phyloP scores from a whole-genome alignment of 768 basidiomycete species.

The Trametes meyenii region DNA sequence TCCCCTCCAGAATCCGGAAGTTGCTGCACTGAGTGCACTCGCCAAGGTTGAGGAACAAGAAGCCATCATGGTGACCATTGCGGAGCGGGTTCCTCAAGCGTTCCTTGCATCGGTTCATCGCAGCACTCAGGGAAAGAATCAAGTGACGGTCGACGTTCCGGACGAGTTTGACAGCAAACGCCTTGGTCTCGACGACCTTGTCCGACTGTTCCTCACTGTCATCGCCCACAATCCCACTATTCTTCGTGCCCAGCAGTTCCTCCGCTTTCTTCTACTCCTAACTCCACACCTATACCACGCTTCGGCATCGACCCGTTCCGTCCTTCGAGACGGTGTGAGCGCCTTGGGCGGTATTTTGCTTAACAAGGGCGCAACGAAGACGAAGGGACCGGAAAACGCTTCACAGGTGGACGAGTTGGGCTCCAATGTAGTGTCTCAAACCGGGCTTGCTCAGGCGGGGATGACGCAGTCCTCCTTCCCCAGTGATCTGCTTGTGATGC shows the following conservation, averaged over 20 bases:
- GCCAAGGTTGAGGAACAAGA: conserved; percentile 71
- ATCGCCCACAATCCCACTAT: conserved; percentile 75
- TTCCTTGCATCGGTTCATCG: conserved; percentile 57
- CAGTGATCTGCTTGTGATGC: conserved; percentile 60
- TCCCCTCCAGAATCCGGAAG: conserved; percentile 46
- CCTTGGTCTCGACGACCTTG: conserved; percentile 64
- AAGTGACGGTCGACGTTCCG: conserved; percentile 42
- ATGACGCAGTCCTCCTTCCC: conserved; percentile 50
- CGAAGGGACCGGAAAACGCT: conserved; percentile 37
- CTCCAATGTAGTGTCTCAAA: conserved; percentile 25
- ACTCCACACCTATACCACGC: conserved; percentile 59
- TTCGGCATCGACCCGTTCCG: conserved; percentile 52
- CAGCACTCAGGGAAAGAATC: conserved; percentile 40
- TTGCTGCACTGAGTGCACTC: conserved; percentile 66
- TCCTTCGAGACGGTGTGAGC: conserved; percentile 69
- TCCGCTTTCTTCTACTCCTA: conserved; percentile 60
- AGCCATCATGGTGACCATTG: conserved; percentile 66
- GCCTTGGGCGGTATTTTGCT: conserved; percentile 62
- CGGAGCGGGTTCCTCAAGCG: conserved; percentile 74
- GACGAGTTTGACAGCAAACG: conserved; percentile 62
- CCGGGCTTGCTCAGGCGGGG: conserved; percentile 30
- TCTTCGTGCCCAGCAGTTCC: conserved; percentile 68
- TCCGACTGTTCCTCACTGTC: conserved; percentile 75
- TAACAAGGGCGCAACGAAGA: conserved; percentile 45
- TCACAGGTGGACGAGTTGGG: conserved; percentile 21